These are phyloP conservation scores for Grigorovia yakushimaensis DNA, from an alignment of 805 yeast species.

Conservation along the genomic window DNA sequence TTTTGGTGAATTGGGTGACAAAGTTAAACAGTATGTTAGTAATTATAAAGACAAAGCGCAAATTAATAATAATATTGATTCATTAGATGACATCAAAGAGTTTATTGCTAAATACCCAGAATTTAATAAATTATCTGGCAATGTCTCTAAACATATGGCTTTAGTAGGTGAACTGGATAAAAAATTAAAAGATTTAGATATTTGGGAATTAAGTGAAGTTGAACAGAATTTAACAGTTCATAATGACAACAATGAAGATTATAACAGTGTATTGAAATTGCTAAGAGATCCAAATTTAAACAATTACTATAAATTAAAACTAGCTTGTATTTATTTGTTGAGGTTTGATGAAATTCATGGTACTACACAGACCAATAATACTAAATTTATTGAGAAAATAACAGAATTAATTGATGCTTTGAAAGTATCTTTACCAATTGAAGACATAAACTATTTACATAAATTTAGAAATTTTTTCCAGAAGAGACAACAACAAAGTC, in stretches of 20 bases:
- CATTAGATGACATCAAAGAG: constrained; percentile 82
- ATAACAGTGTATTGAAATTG: constrained; percentile 45
- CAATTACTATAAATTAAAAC: constrained; percentile 53
- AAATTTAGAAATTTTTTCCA: constrained; percentile 32
- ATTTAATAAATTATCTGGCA: constrained; percentile 75
- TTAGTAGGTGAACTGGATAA: constrained; percentile 80
- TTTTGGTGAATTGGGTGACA: constrained; percentile 90
- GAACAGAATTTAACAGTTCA: constrained; percentile 77
- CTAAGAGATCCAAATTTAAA: constrained; percentile 38
- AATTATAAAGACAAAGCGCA: constrained; percentile 75
- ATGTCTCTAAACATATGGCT: constrained; percentile 87
- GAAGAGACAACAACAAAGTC: neutral
- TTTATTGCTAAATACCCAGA: constrained; percentile 92
- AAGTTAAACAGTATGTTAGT: constrained; percentile 73
- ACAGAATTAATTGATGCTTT: constrained; percentile 35
- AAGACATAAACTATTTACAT: constrained; percentile 36
- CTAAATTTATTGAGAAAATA: constrained; percentile 43
- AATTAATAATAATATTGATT: constrained; percentile 52
- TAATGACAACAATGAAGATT: constrained; percentile 48
- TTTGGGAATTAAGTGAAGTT: constrained; percentile 82
- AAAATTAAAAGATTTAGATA: constrained; percentile 48
- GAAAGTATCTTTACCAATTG: constrained; percentile 29
- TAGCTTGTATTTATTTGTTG: constrained; percentile 64
- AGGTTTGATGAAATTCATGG: constrained; percentile 45
- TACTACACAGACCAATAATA: constrained; percentile 28